Base-by-base conservation (phyloP, 2,329 filamentous ascomycete genomes). In the Bipolaris cookei region DNA sequence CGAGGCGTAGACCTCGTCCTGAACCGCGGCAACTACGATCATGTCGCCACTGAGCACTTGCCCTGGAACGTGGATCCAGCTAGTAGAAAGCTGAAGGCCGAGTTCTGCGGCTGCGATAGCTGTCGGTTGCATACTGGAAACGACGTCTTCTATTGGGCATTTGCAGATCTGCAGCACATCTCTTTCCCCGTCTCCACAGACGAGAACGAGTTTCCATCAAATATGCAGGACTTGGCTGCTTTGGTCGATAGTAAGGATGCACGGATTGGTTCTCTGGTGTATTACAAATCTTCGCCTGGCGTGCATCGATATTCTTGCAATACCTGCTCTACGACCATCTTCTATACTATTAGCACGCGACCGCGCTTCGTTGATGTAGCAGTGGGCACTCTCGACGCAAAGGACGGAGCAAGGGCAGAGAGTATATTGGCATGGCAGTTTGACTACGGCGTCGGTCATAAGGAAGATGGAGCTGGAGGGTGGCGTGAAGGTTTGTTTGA, bases 231-330 rank as follows among this genome's bases (percentile, higher is more conserved):
- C 11, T 74, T 84, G 13, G 77, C 75, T 35, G 64, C 62, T 0
- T 75, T 78, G 1, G 68, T 81, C 0, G 62, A 74, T 3, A 49
- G 50, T 0, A 69, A 73, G 5, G 78, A 81, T 48, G 55, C 75
- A 0, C 70, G 74, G 5, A 56, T 80, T 10, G 81, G 81, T 0
- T 83, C 79, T 0, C 69, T 84, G 4, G 63, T 71, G 0, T 76
- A 77, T 25, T 82, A 81, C 59, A 61, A 65, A 7, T 83, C 80
- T 45, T 82, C 80, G 0, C 67, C 76, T 0, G 76, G 75, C 13
- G 79, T 82, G 0, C 76, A 81, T 53, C 70, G 82, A 1, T 84
- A 82, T 56, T 83, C 81, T 57, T 85, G 82, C 66, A 76, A 75
- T 0, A 71, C 60, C 1, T 84, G 82, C 67, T 81, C 80, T 0